These are phyloP conservation scores for Yarrowia porcina DNA, from an alignment of 805 yeast genomes.

Conservation along the genomic window DNA sequence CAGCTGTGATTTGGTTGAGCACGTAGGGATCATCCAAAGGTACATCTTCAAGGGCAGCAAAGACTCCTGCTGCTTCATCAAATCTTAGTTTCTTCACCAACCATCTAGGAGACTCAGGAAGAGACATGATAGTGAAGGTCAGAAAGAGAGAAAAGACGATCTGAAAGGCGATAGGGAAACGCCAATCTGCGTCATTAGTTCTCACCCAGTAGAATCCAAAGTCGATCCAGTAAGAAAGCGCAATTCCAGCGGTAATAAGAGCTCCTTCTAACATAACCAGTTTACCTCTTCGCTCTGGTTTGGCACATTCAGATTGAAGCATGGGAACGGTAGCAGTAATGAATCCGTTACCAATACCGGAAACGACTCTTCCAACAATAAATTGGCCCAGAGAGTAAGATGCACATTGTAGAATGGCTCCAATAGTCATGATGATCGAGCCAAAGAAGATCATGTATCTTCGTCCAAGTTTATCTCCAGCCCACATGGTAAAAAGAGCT, in stretches of 20 bases:
- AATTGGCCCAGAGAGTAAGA: conserved; percentile 31
- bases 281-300: conserved; percentile 62
- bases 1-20: neutral
- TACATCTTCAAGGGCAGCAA: conserved; percentile 17
- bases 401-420: conserved; percentile 48
- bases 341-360: conserved; percentile 77
- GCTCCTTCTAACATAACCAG: conserved; percentile 70
- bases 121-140: conserved; percentile 52
- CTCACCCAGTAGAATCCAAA: conserved; percentile 50
- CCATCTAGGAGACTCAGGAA: conserved; percentile 89
- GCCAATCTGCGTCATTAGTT: conserved; percentile 56
- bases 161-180: conserved; percentile 77
- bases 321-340: conserved; percentile 76
- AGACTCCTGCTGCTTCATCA: conserved; percentile 46
- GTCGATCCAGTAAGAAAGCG: conserved; percentile 55
- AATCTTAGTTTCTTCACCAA: conserved; percentile 63
- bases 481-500: conserved; percentile 47
- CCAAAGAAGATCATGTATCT: conserved; percentile 48
- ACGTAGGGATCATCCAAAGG: conserved; percentile 9
- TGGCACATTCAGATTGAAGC: conserved; percentile 74
- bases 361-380: conserved; percentile 58
- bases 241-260: conserved; percentile 69
- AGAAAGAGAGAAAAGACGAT: conserved; percentile 54
- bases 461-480: conserved; percentile 50
- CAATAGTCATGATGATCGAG: conserved; percentile 47